Evolutionary conservation across 345 rosid species (phyloP), one percentile per base, ranked within the genome.

Genomic region (Populus alba): DNA sequence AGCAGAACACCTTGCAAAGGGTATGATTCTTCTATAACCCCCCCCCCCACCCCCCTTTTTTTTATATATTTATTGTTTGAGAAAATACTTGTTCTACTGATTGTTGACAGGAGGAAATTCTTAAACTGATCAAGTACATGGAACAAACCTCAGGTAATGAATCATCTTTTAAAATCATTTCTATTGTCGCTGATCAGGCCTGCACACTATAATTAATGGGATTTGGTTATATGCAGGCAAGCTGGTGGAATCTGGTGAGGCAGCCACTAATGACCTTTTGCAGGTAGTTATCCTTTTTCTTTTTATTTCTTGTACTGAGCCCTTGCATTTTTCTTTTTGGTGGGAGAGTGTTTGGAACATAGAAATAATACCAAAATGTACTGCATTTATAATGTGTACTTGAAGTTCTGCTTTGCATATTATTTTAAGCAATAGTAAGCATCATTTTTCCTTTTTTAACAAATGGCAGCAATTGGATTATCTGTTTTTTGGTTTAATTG

Each of bases 51-150:
- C 37, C 68, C 39, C 20, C 63, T 31, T 39, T 27, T 35, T 17
- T 65, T 38, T 68, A 27, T 7, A 33, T n/a, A 37, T 38, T 55
- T 67, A 41, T 33, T 23, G 9, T 63, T 75, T 27, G 38, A 66
- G 38, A 9, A 57, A 41, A 35, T 57, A n/a, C 12, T 61, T 78
- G 15, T 76, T 66, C 45, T 38, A 68, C 75, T 49, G 35, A 78
- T 72, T 86, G 70, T 77, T 87, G 82, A 80, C 98, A 96, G 98
- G 99, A 96, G 53, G 99, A 96, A 88, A 88, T 96, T 79, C 71
- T 93, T 80, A 90, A 90, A 86, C 82, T 94, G 87, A 89, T 96
- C 75, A 96, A 90, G 80, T 80, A 79, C 79, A 78, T 90, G 87
- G 99, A 94, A 90, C 95, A 89, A 88, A 78, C 78, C 70, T 90